These are phyloP conservation scores for Colletotrichum limetticola DNA, from an alignment of 2,329 filamentous ascomycete species.

Conservation along the genomic window DNA sequence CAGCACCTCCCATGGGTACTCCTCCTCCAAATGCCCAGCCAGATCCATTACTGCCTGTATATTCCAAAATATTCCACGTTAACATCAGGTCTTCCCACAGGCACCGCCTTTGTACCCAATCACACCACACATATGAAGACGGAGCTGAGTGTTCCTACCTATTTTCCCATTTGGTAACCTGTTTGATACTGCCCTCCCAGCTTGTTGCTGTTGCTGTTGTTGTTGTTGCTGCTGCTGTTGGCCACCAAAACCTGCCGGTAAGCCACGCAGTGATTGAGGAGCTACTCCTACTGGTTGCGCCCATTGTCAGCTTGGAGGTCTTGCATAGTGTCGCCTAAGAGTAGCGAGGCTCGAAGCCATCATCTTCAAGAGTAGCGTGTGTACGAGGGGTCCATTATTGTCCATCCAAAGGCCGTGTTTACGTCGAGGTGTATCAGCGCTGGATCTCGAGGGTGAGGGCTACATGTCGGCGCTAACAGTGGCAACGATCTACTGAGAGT, in stretches of 20 bases:
- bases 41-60: conserved; percentile 59
- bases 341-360: not conserved
- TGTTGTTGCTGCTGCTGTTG: conserved; percentile 58
- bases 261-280: conserved; percentile 70
- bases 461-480: not conserved
- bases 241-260: conserved; percentile 69
- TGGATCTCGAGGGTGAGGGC: not conserved
- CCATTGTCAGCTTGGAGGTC: conserved; percentile 45
- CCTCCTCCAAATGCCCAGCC: conserved; percentile 73
- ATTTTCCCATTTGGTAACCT: conserved; percentile 74
- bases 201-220: conserved; percentile 52
- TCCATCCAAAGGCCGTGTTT: not conserved
- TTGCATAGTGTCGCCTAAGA: not conserved
- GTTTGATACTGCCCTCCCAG: conserved; percentile 64
- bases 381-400: not conserved
- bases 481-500: conserved; percentile 11
- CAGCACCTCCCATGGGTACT: conserved; percentile 68
- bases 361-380: not conserved
- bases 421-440: not conserved
- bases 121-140: not conserved
- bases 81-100: conserved; percentile 32
- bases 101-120: conserved; percentile 15
- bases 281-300: conserved; percentile 59
- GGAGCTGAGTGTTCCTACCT: conserved; percentile 54
- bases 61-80: conserved; percentile 37